Base-by-base conservation (phyloP, 768 basidiomycete genomes). In the Erythrobasidium yunnanense region DNA sequence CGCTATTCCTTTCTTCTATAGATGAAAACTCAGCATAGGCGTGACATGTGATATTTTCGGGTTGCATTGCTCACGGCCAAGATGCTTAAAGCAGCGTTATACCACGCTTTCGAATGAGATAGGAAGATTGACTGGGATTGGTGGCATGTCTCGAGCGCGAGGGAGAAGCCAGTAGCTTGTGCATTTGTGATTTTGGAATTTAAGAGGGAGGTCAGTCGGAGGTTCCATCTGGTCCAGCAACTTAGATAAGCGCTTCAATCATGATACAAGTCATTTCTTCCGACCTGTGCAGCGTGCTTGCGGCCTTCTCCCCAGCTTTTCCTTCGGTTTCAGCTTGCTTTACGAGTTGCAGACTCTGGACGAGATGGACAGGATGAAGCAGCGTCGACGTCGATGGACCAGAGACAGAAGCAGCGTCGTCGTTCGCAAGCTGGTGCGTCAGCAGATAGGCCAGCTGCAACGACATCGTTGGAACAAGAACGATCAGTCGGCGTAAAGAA, bases 391-490 rank as follows among this genome's bases (percentile, higher is more conserved):
- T 23, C n/a, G 42, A 52, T 29, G 30, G 25, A n/a, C 17, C 49
- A 23, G 51, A 33, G n/a, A 20, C 34, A 18, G 65, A 32, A 46
- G 54, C 66, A n/a, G 50, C 38, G n/a, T 55, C 56, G 47, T 66
- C 66, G 27, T 62, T 42, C 1, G 54, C 66, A 20, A 66, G 45
- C 23, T 60, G 66, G 35, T 66, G 56, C 17, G 58, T 66, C 25
- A 66, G 66, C 42, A 66, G 20, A 22, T 45, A 60, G 42, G 27
- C 27, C 35, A 57, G 62, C 22, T 34, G 62, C 38, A 45, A n/a
- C 4, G 54, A 65, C 15, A 55, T 17, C 22, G 15, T 47, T 18
- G 3, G 2, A 18, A 50, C 23, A 51, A 18, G 25, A 8, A 8
- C 50, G n/a, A 32, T 22, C 11, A 32, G 32, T 52, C 15, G 23